These are phyloP conservation scores for Apiotrichum mycotoxinovorans DNA, from an alignment of 1,284 basidiomycete species.

Conservation along the genomic window DNA sequence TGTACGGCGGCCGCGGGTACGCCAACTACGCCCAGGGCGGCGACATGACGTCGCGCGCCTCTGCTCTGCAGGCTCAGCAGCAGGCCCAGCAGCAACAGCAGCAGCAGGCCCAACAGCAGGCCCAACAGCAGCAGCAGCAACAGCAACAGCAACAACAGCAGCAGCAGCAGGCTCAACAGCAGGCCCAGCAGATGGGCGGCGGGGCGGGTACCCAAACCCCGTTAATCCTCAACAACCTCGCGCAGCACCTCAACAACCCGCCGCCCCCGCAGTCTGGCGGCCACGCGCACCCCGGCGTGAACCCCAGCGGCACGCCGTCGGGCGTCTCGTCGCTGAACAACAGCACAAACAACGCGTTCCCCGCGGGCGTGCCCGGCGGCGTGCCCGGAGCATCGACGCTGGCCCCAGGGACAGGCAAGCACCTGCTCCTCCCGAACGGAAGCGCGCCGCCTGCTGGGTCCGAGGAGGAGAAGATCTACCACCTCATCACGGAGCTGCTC, in stretches of 20 bases:
- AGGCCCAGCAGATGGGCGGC: slow-evolving; percentile 10
- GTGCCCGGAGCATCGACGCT: slow-evolving; percentile 8
- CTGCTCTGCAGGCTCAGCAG: slow-evolving; percentile 13
- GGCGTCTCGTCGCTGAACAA: slow-evolving; percentile 5
- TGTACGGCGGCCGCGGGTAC: slow-evolving; percentile 20
- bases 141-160: slow-evolving; percentile 12
- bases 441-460: slow-evolving; percentile 41
- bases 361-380: slow-evolving; percentile 3
- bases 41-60: slow-evolving; percentile 17
- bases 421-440: slow-evolving; percentile 47
- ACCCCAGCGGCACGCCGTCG: slow-evolving; percentile 7
- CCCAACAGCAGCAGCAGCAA: slow-evolving; percentile 14
- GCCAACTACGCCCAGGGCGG: slow-evolving; percentile 14
- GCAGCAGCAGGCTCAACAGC: slow-evolving; percentile 11
- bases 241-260: slow-evolving; percentile 51
- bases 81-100: slow-evolving; percentile 14
- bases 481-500: slow-evolving; percentile 54
- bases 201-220: slow-evolving; percentile 23
- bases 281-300: slow-evolving; percentile 2
- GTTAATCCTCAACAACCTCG: slow-evolving; percentile 46
- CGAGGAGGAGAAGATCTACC: slow-evolving; percentile 56
- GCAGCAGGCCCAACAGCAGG: slow-evolving; percentile 10
- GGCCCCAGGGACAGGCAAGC: slow-evolving; percentile 36
- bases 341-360: neutral
- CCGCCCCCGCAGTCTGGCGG: slow-evolving; percentile 31